Percentiles rank a stretch among this genome's conserved stretches.
phyloP scores from a whole-genome alignment of 129 eudicot species.

The Deinandra increscens region DNA sequence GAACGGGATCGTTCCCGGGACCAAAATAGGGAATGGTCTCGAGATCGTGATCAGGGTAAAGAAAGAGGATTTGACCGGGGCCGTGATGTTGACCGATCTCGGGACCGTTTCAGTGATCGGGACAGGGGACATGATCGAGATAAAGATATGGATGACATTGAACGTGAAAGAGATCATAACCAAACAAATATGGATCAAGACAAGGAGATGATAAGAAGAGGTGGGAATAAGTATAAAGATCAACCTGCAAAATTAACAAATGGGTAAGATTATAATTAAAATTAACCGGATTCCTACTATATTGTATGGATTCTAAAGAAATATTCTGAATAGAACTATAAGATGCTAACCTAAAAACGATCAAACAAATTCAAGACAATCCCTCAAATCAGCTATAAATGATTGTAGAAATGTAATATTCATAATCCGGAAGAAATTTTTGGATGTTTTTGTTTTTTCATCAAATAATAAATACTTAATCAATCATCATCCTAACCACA shows the following conservation, averaged over 20 bases:
- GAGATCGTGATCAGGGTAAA: constrained; percentile 59
- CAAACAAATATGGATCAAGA: constrained; percentile 39
- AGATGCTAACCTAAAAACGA: no score
- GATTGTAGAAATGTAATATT: background rate
- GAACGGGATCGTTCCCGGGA: constrained; percentile 47
- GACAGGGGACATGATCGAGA: constrained; percentile 46
- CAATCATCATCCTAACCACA: background rate
- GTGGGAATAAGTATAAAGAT: constrained; percentile 51
- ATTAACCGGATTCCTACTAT: constrained; percentile 3
- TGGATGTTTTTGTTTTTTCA: background rate
- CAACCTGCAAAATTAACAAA: constrained; percentile 36
- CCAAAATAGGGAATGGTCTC: constrained; percentile 58
- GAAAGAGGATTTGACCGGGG: constrained; percentile 52
- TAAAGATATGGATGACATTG: constrained; percentile 40
- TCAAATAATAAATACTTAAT: background rate
- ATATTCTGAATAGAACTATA: no score
- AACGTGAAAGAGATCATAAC: constrained; percentile 42
- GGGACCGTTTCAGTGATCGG: constrained; percentile 47
- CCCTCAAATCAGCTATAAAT: no score
- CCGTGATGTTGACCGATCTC: constrained; percentile 50
- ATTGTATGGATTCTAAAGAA: background rate
- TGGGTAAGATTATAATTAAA: constrained; percentile 39
- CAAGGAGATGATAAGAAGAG: constrained; percentile 44
- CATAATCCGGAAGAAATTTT: background rate
- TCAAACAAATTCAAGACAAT: no score